Base-by-base conservation (phyloP, 768 basidiomycete species). In the Sistotremastrum suecicum region DNA sequence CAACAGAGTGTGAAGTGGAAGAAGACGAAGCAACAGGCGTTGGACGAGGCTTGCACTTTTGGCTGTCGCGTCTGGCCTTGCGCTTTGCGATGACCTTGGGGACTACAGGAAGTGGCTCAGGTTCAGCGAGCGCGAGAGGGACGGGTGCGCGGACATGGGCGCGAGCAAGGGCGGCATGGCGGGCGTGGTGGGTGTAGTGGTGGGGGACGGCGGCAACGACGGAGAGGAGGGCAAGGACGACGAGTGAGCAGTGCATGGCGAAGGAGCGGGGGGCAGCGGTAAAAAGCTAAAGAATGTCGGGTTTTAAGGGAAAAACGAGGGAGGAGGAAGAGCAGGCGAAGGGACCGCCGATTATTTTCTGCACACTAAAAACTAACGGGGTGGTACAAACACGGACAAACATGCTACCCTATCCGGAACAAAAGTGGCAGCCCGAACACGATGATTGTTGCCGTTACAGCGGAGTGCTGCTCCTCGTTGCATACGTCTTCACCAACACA, bases 401-500 rank as follows among this genome's bases (percentile, higher is more conserved):
- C 11, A 37, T 42, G 33, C 29, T 40, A 30, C 34, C 39, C 28
- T 10, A 30, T 42, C 32, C 31, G 34, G 28, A 45, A 43, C 44
- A 52, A 20, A 20, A 20, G 20, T 20, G 20, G 20, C 20, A 20
- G 20, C 20, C 20, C 20, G 20, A 20, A 20, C 20, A 20, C 20
- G 20, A 20, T 20, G 20, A 20, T 30, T 11, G 39, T 41, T 48
- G 50, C 42, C 41, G 34, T 43, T 43, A 54, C 3, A 48, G 46
- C 39, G 55, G 54, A 10, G 56, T 41, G 46, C 57, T 64, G 4
- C 65, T 68, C 53, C 68, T 69, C 1, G 80, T 75, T 0, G 72
- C 79, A 57, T 85, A 92, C 82, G 87, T 89, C 65, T 87, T 87
- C n/a, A 85, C 80, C 48, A 94, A 61, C 28, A 67, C 72, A 11